Base-by-base conservation (phyloP, 164 flowering plant species). In the Amborella trichopoda region DNA sequence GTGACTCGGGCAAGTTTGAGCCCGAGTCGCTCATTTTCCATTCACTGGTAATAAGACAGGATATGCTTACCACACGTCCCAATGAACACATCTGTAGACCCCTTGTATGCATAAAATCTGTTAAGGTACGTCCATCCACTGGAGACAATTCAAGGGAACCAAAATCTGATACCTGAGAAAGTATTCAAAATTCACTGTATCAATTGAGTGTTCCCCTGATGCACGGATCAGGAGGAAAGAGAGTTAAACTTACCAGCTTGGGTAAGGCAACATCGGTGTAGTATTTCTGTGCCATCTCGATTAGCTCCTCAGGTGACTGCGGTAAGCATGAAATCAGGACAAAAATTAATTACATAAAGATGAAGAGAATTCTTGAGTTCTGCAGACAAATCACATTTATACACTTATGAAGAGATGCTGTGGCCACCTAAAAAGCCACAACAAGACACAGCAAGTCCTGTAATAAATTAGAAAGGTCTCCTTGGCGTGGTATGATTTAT, bases 81-180 rank as follows among this genome's bases (percentile, higher is more conserved):
- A 89, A 68, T 33, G 97, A 89, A 27, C 61, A 65, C 90, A 89
- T 81, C 63, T 70, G 71, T 19, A 89, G 64, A 50, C 97, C 97
- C 65, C 95, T 75, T 48, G 80, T 55, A 65, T 89, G 97, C 97
- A 89, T 85, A 66, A 89, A 89, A 50, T 89, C 95, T 3, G 97
- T 82, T 26, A 89, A 68, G 2, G 95, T 89, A 60, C 85, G 88
- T 16, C 97, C 97, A 74, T 89, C 97, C 47, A 89, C 95, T 8
- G 97, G 95, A 48, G 97, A 89, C 52, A 89, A 88, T 60, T 85
- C 97, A 44, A 89, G 90, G 23, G 95, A 89, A 51, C 80, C 94
- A 65, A 85, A 89, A 57, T 89, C 95, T 61, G 95, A 65, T 26
- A 85, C 90, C 97, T 89, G 66, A 30, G 40, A 26, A 49, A 54